Conservation (phyloP, 345 rosid species). For the Hibiscus syriacus region DNA sequence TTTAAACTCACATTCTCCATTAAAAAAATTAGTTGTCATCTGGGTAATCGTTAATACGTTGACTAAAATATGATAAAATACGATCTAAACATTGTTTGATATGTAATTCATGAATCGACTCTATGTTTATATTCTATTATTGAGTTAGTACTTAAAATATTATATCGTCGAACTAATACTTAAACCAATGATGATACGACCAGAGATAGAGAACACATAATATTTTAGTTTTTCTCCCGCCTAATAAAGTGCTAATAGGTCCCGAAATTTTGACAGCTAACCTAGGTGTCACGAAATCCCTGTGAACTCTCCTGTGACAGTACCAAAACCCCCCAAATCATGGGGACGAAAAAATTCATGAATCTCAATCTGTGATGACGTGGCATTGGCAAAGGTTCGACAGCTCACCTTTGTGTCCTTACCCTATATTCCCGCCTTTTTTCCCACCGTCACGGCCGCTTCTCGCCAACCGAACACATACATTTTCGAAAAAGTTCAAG, state of each 20-base stretch:
- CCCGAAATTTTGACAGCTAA: not conserved
- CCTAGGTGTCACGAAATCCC: not conserved
- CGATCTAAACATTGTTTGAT: too few species aligned
- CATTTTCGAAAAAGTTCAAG: not conserved
- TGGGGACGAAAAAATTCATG: too few species aligned
- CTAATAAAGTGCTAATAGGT: not conserved
- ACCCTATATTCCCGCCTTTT: constrained; percentile 13
- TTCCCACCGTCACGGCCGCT: constrained; percentile 15
- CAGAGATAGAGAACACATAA: too few species aligned
- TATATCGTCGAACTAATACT: too few species aligned
- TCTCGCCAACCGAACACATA: not conserved
- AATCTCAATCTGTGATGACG: constrained; percentile 15
- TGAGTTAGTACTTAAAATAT: too few species aligned
- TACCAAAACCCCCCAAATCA: not conserved
- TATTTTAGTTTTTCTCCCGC: not conserved
- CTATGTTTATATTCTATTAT: too few species aligned
- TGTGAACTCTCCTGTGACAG: not conserved
- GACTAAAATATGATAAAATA: too few species aligned
- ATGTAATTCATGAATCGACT: too few species aligned
- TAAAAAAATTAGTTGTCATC: too few species aligned
- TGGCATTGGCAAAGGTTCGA: constrained; percentile 11
- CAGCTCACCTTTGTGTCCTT: not conserved
- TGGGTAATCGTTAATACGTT: too few species aligned
- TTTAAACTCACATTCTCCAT: too few species aligned
- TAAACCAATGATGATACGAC: too few species aligned